Percentiles rank a stretch among this genome's conserved stretches.
Evolutionary conservation across 2,329 filamentous ascomycete genomes (phyloP).

Genomic region (Paracamarosporium sp.): DNA sequence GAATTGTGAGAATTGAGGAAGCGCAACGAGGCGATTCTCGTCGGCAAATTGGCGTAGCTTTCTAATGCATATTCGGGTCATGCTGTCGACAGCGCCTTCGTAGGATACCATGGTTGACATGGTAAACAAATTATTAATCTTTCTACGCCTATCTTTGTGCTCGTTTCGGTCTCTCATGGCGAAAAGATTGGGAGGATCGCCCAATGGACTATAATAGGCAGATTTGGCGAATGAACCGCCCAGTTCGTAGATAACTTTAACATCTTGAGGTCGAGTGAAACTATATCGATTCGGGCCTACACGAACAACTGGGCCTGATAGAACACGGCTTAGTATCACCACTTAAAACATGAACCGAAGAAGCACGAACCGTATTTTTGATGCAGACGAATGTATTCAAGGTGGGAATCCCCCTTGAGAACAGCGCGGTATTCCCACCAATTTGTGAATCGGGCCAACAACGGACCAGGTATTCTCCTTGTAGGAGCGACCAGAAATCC

Average conservation of each 20-base stretch:
- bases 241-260: constrained; percentile 49
- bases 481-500: constrained; percentile 48
- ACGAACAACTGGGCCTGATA: constrained; percentile 13
- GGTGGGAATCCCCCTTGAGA: constrained; percentile 45
- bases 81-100: constrained; percentile 36
- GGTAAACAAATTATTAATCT: background rate
- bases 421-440: constrained; percentile 54
- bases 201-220: constrained; percentile 22
- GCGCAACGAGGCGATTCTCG: background rate
- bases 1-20: constrained; percentile 52
- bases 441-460: constrained; percentile 52
- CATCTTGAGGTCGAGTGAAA: constrained; percentile 36
- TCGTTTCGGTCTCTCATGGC: background rate
- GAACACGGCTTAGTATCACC: background rate
- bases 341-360: background rate
- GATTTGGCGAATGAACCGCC: constrained; percentile 33
- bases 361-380: constrained; percentile 41
- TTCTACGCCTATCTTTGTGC: background rate
- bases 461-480: constrained; percentile 54
- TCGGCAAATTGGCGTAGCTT: constrained; percentile 41
- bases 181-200: background rate
- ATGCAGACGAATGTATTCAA: constrained; percentile 50
- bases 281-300: constrained; percentile 17
- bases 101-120: background rate
- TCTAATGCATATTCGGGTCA: constrained; percentile 23